Evolutionary conservation across 1,139 yeast genomes (phyloP).

Genomic region (Groenewaldozyma auringiensis): DNA sequence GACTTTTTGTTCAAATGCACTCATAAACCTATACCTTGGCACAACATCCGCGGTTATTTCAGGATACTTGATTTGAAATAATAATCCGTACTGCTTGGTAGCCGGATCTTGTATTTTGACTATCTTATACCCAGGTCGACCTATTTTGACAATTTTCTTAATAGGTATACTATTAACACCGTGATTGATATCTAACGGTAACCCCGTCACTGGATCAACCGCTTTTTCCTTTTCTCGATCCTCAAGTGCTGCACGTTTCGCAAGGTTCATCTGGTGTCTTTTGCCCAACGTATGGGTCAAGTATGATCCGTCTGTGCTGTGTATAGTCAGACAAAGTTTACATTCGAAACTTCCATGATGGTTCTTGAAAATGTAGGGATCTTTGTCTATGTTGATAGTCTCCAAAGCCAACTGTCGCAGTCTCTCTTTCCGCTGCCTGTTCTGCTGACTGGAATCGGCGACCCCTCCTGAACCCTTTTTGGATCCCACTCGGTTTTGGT

Average conservation of each 20-base stretch:
- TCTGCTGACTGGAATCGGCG: conserved; percentile 60
- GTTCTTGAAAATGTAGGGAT: conserved; percentile 71
- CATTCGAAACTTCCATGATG: conserved; percentile 73
- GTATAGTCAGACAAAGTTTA: conserved; percentile 66
- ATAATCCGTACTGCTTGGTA: conserved; percentile 51
- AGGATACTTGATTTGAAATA: conserved; percentile 51
- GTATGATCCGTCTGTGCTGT: conserved; percentile 66
- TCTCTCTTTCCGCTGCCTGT: conserved; percentile 57
- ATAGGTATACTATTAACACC: conserved; percentile 26
- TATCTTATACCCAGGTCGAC: conserved; percentile 61
- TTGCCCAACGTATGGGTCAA: conserved; percentile 73
- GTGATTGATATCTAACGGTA: conserved; percentile 12
- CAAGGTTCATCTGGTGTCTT: conserved; percentile 64
- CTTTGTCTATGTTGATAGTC: conserved; percentile 54
- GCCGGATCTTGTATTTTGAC: conserved; percentile 59
- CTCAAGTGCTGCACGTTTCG: conserved; percentile 42
- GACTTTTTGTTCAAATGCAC: conserved; percentile 57
- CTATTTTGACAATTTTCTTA: conserved; percentile 59
- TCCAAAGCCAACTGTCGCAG: conserved; percentile 57
- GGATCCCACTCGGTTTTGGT: conserved; percentile 51
- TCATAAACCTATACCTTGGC: conserved; percentile 69
- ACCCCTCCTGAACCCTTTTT: conserved; percentile 64
- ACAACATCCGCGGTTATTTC: conserved; percentile 39
- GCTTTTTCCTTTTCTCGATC: conserved; percentile 17
- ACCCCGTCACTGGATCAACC: conserved; percentile 11